A percentile compares a stretch with the other conserved stretches of the same genome.
These are phyloP conservation scores for Sporothrix brasiliensis DNA, from an alignment of 2,329 filamentous ascomycete genomes.

Conservation along the genomic window DNA sequence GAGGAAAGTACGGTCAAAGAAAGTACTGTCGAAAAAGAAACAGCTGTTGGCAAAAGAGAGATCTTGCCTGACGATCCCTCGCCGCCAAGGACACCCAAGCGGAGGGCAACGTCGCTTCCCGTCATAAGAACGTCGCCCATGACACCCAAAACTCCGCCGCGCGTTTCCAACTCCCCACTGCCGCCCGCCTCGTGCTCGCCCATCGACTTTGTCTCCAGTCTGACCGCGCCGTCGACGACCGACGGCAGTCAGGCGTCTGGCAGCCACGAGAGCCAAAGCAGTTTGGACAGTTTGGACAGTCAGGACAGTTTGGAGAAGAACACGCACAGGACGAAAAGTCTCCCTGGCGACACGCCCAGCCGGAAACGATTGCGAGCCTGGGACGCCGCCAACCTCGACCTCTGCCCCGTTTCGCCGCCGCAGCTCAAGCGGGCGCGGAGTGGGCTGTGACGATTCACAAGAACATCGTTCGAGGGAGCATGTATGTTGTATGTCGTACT, in stretches of 20 bases:
- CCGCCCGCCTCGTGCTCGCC: slow-evolving; percentile 22
- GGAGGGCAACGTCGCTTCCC: neutral
- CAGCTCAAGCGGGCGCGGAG: slow-evolving; percentile 31
- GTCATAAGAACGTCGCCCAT: neutral
- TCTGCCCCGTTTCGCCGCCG: slow-evolving; percentile 32
- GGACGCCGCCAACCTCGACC: neutral
- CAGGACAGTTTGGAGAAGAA: neutral
- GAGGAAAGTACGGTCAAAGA: too few relatives aligned
- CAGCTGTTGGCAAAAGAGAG: neutral
- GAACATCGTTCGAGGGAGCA: too few relatives aligned
- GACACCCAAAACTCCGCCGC: neutral
- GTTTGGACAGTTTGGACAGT: neutral
- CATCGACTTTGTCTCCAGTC: slow-evolving; percentile 17
- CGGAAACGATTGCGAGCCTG: neutral
- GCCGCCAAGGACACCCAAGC: neutral
- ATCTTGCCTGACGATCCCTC: neutral
- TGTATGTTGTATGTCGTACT: too few relatives aligned
- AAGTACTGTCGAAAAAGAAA: too few relatives aligned
- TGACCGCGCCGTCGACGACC: slow-evolving; percentile 13
- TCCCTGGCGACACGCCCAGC: slow-evolving; percentile 11
- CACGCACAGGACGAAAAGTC: neutral
- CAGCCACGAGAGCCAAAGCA: slow-evolving; percentile 12
- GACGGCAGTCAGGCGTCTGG: neutral
- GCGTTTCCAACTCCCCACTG: neutral
- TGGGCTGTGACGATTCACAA: neutral